These are phyloP conservation scores for Fusarium mangiferae DNA, from an alignment of 2,329 filamentous ascomycete species.

Conservation along the genomic window DNA sequence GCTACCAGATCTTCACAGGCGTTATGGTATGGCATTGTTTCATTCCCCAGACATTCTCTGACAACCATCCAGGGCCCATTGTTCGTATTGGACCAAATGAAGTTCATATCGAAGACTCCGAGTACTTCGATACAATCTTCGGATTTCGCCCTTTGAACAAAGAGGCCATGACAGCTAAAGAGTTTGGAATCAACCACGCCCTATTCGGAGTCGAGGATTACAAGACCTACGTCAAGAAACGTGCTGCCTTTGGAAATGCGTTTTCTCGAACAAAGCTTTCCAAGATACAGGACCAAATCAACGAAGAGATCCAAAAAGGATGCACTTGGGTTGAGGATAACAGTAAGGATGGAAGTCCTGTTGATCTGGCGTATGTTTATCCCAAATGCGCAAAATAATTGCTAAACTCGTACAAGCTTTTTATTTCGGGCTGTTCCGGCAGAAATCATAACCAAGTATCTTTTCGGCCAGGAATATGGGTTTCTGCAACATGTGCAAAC, in stretches of 20 bases:
- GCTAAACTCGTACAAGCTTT: background rate
- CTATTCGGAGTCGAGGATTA: constrained; percentile 2
- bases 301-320: background rate
- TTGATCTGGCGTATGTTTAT: background rate
- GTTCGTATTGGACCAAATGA: constrained; percentile 1
- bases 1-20: background rate
- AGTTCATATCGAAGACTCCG: constrained; percentile 3
- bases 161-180: constrained; percentile 9
- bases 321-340: background rate
- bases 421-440: background rate
- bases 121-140: constrained; percentile 6
- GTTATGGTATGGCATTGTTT: background rate
- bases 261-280: background rate
- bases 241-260: background rate
- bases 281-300: background rate
- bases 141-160: constrained; percentile 9
- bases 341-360: background rate
- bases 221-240: background rate
- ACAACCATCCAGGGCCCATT: background rate
- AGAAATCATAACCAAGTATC: constrained; percentile 1
- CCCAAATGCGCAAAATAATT: too few species aligned
- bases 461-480: background rate
- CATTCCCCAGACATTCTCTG: background rate
- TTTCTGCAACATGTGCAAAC: background rate
- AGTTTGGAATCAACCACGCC: constrained; percentile 5